Conservation (phyloP, 805 yeast species). For the Groenewaldozyma salmanticensis region DNA sequence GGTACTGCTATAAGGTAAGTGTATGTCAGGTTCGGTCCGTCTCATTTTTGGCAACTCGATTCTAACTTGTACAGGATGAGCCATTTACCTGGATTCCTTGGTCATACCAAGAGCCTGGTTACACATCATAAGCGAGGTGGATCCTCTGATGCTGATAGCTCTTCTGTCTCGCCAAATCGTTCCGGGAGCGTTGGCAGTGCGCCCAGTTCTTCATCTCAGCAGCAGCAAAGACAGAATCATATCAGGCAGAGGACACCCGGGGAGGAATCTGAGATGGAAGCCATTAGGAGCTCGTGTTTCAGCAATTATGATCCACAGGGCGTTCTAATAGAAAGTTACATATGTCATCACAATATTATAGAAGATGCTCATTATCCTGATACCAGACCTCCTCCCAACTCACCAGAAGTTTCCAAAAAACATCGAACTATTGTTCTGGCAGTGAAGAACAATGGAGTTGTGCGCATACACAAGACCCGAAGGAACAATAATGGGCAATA, state of each 20-base stretch:
- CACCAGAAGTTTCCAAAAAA: conserved; percentile 43
- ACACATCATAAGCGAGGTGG: conserved; percentile 1
- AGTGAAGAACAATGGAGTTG: conserved; percentile 54
- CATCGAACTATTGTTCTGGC: conserved; percentile 37
- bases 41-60: too few species aligned
- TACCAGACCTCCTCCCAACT: conserved; percentile 52
- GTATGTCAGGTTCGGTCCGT: too few species aligned
- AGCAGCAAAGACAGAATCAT: too few species aligned
- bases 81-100: not conserved
- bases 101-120: not conserved
- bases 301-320: conserved; percentile 31
- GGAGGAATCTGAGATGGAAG: conserved; percentile 45
- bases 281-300: conserved; percentile 42
- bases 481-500: conserved; percentile 62
- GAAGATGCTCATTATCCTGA: conserved; percentile 69
- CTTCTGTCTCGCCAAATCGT: conserved; percentile 23
- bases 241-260: conserved; percentile 27
- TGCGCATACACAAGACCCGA: conserved; percentile 76
- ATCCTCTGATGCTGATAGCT: not conserved
- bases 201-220: conserved; percentile 1
- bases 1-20: too few species aligned
- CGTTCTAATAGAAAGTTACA: conserved; percentile 41
- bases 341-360: conserved; percentile 64
- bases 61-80: not conserved
- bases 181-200: not conserved